Evolutionary conservation across 2,329 filamentous ascomycete genomes (phyloP), one percentile per base, ranked within the genome.

Genomic region (Epicoccum sorghinum): DNA sequence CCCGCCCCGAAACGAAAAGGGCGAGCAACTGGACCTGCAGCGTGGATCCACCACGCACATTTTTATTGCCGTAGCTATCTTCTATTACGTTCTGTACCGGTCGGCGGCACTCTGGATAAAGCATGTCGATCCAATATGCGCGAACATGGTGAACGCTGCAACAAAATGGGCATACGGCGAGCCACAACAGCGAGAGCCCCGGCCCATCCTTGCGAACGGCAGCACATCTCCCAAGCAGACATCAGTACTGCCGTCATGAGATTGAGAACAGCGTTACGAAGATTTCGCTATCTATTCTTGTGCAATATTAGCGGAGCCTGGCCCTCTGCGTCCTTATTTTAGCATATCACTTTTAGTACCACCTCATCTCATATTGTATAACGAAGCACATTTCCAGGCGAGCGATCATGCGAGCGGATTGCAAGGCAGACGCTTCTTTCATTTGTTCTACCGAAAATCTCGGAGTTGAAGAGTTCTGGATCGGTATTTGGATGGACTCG

Each of bases 71-170:
- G 63, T 74, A 32, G 66, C 47, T 8, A 40, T 72, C 1, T 75
- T 74, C 51, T 74, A 69, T 58, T 74, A 73, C 47, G 56, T 74
- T 27, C 59, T 74, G 1, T 74, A 75, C 55, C 68, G 71, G 18
- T 44, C 57, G 2, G 72, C 72, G 2, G 59, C 65, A 10, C 60
- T 72, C 12, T 75, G 72, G 72, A 62, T 72, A 2, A 63, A 64
- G 39, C 60, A 73, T 44, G 48, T 75, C n/a, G 73, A 75, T 40
- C 73, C 73, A 2, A 33, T 72, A 9, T 74, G 67, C 60, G 72
- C 63, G 0, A 70, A 68, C 35, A 45, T 71, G 3, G 65, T 69
- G 44, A 71, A 73, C 37, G 60, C 62, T 7, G 64, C 65, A 2
- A 69, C 66, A 3, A 67, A 64, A 18, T 74, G 71, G 71, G 71